Evolutionary conservation across 345 rosid species (phyloP).

Genomic region (Eucalyptus marginata): DNA sequence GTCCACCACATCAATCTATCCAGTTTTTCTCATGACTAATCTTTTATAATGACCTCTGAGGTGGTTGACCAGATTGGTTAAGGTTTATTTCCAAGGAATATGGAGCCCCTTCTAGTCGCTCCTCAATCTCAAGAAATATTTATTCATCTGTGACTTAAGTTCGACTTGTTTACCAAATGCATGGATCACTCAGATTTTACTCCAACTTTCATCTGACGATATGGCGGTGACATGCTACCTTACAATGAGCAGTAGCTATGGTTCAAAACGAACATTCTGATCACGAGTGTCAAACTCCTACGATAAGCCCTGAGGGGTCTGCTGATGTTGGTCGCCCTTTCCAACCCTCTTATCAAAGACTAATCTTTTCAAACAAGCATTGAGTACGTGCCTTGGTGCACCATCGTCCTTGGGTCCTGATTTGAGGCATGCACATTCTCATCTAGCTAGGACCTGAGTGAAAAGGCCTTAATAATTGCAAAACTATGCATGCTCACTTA

Average conservation of each 20-base stretch:
- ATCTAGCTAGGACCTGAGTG: accelerated
- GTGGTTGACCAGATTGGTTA: too few relatives aligned
- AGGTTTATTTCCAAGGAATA: too few relatives aligned
- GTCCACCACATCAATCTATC: too few relatives aligned
- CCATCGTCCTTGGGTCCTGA: accelerated
- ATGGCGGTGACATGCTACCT: too few relatives aligned
- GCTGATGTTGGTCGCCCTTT: not conserved
- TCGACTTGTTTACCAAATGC: too few relatives aligned
- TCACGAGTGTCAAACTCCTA: not conserved
- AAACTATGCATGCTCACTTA: not conserved
- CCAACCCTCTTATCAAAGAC: not conserved
- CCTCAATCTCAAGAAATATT: too few relatives aligned
- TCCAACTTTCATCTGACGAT: too few relatives aligned
- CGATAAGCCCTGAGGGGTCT: accelerated
- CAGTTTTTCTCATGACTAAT: too few relatives aligned
- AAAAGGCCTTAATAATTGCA: not conserved
- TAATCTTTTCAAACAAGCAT: not conserved
- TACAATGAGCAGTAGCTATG: not conserved
- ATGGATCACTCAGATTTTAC: too few relatives aligned
- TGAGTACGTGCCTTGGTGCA: not conserved
- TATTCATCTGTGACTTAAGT: too few relatives aligned
- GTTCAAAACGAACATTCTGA: not conserved
- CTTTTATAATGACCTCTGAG: accelerated
- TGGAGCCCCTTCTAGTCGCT: too few relatives aligned
- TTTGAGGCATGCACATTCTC: not conserved